Conservation (phyloP, 768 basidiomycete species). For the Trametes cubensis region DNA sequence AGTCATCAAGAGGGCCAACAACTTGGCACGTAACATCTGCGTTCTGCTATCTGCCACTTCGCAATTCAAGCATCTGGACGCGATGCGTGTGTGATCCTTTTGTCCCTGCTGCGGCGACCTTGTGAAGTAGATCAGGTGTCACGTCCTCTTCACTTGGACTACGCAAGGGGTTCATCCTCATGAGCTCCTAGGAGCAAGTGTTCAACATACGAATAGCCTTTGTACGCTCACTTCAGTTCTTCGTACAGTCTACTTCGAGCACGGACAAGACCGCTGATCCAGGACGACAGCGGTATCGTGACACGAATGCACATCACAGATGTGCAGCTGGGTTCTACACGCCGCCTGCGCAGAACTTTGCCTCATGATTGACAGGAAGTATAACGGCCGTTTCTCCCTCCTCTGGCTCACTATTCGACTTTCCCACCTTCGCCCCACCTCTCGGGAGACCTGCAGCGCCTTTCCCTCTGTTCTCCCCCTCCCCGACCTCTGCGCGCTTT, state of each 20-base stretch:
- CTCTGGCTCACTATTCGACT: constrained; percentile 9
- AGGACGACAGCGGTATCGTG: no score
- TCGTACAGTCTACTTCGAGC: no score
- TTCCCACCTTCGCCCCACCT: constrained; percentile 24
- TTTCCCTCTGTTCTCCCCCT: constrained; percentile 10
- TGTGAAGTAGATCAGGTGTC: no score
- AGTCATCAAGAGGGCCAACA: neutral
- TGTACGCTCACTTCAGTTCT: no score
- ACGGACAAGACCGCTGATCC: neutral
- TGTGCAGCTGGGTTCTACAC: neutral
- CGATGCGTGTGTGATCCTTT: no score
- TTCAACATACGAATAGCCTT: no score
- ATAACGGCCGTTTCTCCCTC: neutral
- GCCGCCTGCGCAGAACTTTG: neutral
- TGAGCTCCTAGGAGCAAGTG: no score
- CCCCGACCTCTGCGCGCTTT: neutral
- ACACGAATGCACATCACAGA: neutral
- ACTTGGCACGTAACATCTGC: neutral
- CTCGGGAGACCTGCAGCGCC: constrained; percentile 28
- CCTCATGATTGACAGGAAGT: constrained; percentile 1
- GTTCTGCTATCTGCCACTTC: neutral
- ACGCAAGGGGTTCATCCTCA: no score
- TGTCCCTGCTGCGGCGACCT: no score
- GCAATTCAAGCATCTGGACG: neutral
- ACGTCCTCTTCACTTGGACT: no score